Conservation (phyloP, 257 asterid genomes). For the Jacaranda copaia region DNA sequence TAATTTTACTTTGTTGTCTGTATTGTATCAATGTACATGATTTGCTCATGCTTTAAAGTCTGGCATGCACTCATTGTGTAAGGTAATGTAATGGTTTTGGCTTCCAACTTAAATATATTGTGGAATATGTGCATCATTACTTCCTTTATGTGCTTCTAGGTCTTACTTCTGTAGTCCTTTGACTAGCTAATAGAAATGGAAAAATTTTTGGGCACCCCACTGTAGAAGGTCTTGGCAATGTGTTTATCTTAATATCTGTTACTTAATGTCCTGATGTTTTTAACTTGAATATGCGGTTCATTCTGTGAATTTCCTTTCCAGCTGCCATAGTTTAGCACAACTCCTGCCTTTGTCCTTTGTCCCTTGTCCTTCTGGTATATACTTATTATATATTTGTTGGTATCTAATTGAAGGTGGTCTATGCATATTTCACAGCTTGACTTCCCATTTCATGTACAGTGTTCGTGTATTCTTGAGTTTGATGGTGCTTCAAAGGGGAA, state of each 20-base stretch:
- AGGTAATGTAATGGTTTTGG: not conserved
- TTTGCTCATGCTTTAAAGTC: constrained; percentile 8
- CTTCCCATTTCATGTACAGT: constrained; percentile 54
- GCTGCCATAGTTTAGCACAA: constrained; percentile 9
- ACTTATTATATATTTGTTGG: constrained; percentile 21
- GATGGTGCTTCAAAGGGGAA: constrained; percentile 99
- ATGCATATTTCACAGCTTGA: constrained; percentile 42
- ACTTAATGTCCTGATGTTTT: constrained; percentile 1
- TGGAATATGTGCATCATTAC: not conserved
- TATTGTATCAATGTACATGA: not conserved
- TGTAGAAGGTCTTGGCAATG: not conserved
- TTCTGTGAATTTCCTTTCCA: constrained; percentile 14
- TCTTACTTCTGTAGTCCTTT: constrained; percentile 24
- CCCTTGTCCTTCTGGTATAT: not conserved
- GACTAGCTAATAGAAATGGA: not conserved
- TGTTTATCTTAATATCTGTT: not conserved
- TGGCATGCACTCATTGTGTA: not conserved
- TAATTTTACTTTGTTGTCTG: constrained; percentile 18
- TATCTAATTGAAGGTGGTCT: constrained; percentile 21
- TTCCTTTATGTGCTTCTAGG: not conserved
- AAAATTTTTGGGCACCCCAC: not conserved
- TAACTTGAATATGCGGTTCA: not conserved
- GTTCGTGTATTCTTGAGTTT: constrained; percentile 83
- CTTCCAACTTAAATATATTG: constrained; percentile 14
- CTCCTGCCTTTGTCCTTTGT: not conserved